Base-by-base conservation (phyloP, 306 rosid genomes). In the Carpinus fangiana region DNA sequence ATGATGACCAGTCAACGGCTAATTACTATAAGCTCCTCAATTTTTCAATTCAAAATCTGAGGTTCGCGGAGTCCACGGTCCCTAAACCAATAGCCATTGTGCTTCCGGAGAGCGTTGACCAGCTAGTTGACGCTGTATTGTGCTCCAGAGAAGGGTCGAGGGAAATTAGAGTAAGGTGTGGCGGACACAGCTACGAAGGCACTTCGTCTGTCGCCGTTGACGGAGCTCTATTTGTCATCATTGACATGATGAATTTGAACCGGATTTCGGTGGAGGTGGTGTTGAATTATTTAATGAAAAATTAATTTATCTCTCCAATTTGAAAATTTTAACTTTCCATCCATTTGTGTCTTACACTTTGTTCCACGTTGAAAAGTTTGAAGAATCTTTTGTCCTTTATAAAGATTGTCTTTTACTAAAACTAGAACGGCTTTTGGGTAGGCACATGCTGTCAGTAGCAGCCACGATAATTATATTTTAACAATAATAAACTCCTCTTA, bases 101-200 rank as follows among this genome's bases (percentile, higher is more conserved):
- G 67, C 82, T 92, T 9, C 96, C 96, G 0, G 89, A 89, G 78
- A 88, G 81, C 77, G 78, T 77, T 74, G 84, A 80, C 56, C 87
- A 92, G 84, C 65, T 92, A 43, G 80, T 67, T 69, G 81, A 77
- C 64, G 76, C 80, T 70, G 64, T 89, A 0, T 51, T 66, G 38
- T 92, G 97, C 84, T 82, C 83, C 9, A 89, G 82, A 79, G 74
- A 87, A 75, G 54, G 53, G 57, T 60, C 81, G 38, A 21, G 73
- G 67, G 84, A 57, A 64, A 85, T 92, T 48, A 83, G 90, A 79
- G 87, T 83, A 59, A 83, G 96, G 75, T 59, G 97, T 23, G 97
- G 93, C 12, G 97, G 97, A 48, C 97, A 90, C 53, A 92, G 96
- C 84, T 92, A 92, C 36, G 97, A 90, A 86, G 97, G 97, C 28